A percentile compares a stretch with the other conserved stretches of the same genome.
These are phyloP conservation scores for Pseudisothecium myosuroides DNA, from an alignment of 225 moss, liverwort and hornwort genomes.

Conservation along the genomic window DNA sequence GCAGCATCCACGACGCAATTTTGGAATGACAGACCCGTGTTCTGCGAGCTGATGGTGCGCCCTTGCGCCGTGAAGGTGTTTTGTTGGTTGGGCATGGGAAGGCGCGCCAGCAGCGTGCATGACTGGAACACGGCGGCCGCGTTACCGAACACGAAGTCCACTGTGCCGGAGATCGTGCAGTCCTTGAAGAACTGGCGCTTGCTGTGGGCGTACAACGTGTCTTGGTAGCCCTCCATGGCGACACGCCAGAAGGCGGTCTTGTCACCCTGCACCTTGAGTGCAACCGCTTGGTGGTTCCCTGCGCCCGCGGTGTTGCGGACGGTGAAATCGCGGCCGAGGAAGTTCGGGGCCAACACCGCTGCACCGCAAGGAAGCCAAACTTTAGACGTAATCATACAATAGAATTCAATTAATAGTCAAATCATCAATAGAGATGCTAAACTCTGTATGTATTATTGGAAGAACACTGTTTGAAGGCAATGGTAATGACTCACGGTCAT, in stretches of 20 bases:
- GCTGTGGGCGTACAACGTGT: slow-evolving; percentile 63
- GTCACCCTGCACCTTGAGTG: slow-evolving; percentile 58
- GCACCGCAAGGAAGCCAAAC: not conserved
- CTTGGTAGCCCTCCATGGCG: slow-evolving; percentile 57
- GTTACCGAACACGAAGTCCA: slow-evolving; percentile 69
- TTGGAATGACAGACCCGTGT: slow-evolving; percentile 65
- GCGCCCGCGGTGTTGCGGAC: slow-evolving; percentile 76
- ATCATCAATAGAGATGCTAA: not conserved
- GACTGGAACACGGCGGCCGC: slow-evolving; percentile 55
- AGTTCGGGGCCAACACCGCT: slow-evolving; percentile 40
- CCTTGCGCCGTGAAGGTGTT: slow-evolving; percentile 65
- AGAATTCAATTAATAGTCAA: not conserved
- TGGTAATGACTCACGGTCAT: not conserved
- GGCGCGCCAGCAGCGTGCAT: slow-evolving; percentile 30
- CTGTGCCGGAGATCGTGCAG: slow-evolving; percentile 48
- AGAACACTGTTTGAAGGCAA: no score
- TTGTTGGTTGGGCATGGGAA: not conserved
- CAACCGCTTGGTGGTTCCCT: slow-evolving; percentile 55
- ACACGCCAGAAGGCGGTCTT: slow-evolving; percentile 45
- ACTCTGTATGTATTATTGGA: no score
- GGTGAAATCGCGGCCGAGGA: slow-evolving; percentile 50
- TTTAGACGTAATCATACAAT: not conserved
- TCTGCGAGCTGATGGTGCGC: slow-evolving; percentile 36
- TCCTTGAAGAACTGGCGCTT: slow-evolving; percentile 60
- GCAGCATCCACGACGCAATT: slow-evolving; percentile 40